Conservation (phyloP, 805 yeast genomes). For the Wickerhamiella sergipiensis region DNA sequence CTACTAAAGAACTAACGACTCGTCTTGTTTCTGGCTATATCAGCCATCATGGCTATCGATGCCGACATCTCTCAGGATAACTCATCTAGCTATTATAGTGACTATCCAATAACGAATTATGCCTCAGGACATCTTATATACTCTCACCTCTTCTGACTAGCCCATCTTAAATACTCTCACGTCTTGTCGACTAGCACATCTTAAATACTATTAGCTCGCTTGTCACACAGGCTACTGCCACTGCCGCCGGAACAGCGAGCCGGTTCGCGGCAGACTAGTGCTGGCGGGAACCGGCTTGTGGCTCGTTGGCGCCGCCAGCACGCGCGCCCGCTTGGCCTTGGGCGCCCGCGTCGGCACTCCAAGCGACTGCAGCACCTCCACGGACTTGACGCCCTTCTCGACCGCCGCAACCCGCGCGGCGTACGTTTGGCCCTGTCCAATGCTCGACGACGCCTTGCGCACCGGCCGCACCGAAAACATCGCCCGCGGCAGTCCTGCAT, state of each 20-base stretch:
- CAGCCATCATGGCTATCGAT: too few species aligned
- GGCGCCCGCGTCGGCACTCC: slow-evolving; percentile 2
- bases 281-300: not conserved
- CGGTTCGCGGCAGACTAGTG: not conserved
- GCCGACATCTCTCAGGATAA: too few species aligned
- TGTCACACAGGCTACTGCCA: not conserved
- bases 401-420: slow-evolving; percentile 11
- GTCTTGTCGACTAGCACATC: too few species aligned
- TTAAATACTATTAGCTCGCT: too few species aligned
- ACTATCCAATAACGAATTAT: too few species aligned
- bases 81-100: too few species aligned
- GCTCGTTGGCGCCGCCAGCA: not conserved
- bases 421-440: slow-evolving; percentile 3
- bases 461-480: not conserved
- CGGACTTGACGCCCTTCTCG: slow-evolving; percentile 6
- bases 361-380: slow-evolving; percentile 9
- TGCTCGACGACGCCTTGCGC: not conserved
- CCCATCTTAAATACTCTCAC: too few species aligned
- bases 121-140: too few species aligned
- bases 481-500: not conserved
- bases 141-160: too few species aligned
- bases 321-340: not conserved
- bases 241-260: not conserved
- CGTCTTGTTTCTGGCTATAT: too few species aligned
- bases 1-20: too few species aligned